A percentile compares a stretch with the other conserved stretches of the same genome.
Conservation (phyloP, 495 filamentous ascomycete species). For the Annulohypoxylon moriforme region DNA sequence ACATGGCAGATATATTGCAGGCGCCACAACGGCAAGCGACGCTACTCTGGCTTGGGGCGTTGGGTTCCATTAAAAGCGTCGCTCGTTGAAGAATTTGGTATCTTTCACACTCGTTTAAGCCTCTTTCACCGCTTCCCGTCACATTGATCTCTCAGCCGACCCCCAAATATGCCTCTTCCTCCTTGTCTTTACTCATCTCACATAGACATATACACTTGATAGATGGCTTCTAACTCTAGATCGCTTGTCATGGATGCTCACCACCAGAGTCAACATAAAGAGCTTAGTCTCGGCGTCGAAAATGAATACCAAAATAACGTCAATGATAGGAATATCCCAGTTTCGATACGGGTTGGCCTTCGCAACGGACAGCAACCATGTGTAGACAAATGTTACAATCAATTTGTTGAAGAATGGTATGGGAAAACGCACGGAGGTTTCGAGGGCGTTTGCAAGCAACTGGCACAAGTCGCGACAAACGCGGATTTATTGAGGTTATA, state of each 20-base stretch:
- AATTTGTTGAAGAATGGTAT: conserved; percentile 37
- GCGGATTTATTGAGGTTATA: conserved; percentile 56
- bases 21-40: conserved; percentile 29
- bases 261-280: not conserved
- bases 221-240: conserved; percentile 20
- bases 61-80: conserved; percentile 12
- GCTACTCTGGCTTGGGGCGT: conserved; percentile 12
- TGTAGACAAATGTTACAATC: conserved; percentile 37
- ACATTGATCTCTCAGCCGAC: not conserved
- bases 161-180: conserved; percentile 45
- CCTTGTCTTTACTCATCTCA: conserved; percentile 13
- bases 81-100: conserved; percentile 19
- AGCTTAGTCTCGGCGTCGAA: not conserved
- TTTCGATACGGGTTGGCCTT: conserved; percentile 20
- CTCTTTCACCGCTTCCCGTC: conserved; percentile 18
- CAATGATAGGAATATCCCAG: not conserved
- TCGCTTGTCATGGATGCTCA: conserved; percentile 31
- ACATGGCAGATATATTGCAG: conserved; percentile 43
- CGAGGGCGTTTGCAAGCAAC: conserved; percentile 41
- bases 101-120: conserved; percentile 39
- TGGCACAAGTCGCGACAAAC: conserved; percentile 33
- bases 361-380: conserved; percentile 36
- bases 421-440: conserved; percentile 8
- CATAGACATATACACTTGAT: conserved; percentile 37
- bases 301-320: not conserved